phyloP scores from a whole-genome alignment of 305 asterid species.

The Fraxinus sp. region DNA sequence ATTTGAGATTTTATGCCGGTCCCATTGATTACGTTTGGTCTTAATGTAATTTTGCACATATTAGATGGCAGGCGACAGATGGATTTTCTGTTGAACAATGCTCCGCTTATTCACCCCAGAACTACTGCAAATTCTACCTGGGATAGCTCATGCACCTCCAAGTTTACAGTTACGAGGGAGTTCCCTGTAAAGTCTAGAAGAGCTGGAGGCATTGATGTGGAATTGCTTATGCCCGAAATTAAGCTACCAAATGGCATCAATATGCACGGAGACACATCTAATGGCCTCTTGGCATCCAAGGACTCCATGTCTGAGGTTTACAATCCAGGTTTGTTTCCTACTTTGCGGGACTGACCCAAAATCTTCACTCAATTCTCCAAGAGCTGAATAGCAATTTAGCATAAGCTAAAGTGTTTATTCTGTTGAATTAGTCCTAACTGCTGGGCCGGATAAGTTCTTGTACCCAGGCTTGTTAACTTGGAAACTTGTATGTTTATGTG shows the following conservation, averaged over 20 bases:
- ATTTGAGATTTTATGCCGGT: background rate
- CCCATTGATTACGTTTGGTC: background rate
- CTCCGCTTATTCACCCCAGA: conserved; percentile 37
- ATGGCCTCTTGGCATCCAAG: conserved; percentile 42
- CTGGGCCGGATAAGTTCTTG: background rate
- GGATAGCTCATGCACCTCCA: conserved; percentile 51
- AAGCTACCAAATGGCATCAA: conserved; percentile 43
- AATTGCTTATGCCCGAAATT: conserved; percentile 40
- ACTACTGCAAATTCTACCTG: conserved; percentile 43
- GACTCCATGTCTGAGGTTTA: conserved; percentile 44
- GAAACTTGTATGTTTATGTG: background rate
- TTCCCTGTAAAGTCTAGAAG: conserved; percentile 42
- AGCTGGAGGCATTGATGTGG: conserved; percentile 40
- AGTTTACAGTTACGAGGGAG: conserved; percentile 62
- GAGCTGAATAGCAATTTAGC: background rate
- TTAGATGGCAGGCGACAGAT: conserved; percentile 60
- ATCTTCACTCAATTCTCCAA: background rate
- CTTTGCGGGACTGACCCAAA: background rate
- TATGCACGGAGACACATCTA: conserved; percentile 43
- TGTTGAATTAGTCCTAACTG: background rate
- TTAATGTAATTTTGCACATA: conserved; percentile 13
- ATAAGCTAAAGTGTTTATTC: background rate
- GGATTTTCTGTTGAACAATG: conserved; percentile 52
- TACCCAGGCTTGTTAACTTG: background rate
- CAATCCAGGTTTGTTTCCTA: conserved; percentile 51